Conservation (phyloP, 495 filamentous ascomycete genomes). For the Penicillium subrubescens region DNA sequence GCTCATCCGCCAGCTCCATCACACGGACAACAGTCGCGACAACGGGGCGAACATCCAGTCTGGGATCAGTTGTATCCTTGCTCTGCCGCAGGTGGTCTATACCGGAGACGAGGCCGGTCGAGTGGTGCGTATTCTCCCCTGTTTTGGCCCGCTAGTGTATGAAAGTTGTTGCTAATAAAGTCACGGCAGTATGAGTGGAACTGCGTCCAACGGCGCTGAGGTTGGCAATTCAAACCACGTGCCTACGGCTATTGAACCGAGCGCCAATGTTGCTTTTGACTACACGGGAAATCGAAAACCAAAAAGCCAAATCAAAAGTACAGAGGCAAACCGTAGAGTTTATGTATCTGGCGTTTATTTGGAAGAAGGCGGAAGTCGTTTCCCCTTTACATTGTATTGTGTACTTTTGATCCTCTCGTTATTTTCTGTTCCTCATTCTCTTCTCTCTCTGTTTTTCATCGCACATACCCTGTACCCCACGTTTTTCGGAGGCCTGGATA, state of each 20-base stretch:
- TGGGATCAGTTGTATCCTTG: conserved; percentile 85
- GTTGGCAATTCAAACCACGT: conserved; percentile 5
- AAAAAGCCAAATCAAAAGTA: conserved; percentile 6
- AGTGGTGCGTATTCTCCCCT: conserved; percentile 58
- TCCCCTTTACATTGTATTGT: neutral
- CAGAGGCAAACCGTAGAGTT: neutral
- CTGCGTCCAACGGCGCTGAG: conserved; percentile 64
- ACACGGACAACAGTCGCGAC: conserved; percentile 72
- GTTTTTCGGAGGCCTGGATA: neutral
- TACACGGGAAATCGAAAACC: neutral
- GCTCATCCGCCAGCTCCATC: conserved; percentile 77
- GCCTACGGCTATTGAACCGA: conserved; percentile 11
- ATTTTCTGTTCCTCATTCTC: too few species aligned
- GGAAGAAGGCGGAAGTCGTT: neutral
- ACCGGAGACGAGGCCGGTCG: conserved; percentile 89
- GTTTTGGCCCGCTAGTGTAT: neutral
- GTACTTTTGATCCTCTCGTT: neutral
- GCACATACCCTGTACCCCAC: neutral
- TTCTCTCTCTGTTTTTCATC: neutral
- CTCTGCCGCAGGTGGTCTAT: conserved; percentile 82
- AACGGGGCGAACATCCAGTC: conserved; percentile 74
- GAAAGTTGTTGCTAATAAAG: neutral
- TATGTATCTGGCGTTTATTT: conserved; percentile 5
- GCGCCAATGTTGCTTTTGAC: neutral
- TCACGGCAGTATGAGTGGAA: conserved; percentile 84